These are phyloP conservation scores for Neoascochyta sp. DNA, from an alignment of 2,329 filamentous ascomycete genomes.

Conservation along the genomic window DNA sequence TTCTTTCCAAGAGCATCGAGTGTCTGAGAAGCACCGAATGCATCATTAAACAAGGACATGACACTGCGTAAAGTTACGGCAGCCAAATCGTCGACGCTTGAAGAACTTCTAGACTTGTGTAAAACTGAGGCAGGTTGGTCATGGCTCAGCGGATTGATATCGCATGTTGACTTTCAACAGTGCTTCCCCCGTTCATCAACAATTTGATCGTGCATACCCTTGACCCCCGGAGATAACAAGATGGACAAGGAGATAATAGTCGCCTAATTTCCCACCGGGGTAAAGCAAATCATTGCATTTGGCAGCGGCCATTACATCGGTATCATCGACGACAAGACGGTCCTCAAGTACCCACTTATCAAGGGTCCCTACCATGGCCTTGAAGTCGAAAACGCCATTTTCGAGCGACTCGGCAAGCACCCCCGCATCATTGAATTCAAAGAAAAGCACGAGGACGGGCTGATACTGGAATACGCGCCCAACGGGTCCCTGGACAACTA, in stretches of 20 bases:
- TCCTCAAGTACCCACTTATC: constrained; percentile 7
- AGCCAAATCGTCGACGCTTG: too few species aligned
- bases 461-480: constrained; percentile 9
- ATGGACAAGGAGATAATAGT: not conserved
- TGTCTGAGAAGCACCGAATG: too few species aligned
- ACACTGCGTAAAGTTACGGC: too few species aligned
- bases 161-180: too few species aligned
- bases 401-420: constrained; percentile 7
- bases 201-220: too few species aligned
- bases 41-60: too few species aligned
- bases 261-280: constrained; percentile 4
- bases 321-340: constrained; percentile 5
- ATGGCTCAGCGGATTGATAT: too few species aligned
- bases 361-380: constrained; percentile 2
- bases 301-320: constrained; percentile 7
- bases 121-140: too few species aligned
- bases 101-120: too few species aligned
- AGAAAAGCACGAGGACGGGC: constrained; percentile 7
- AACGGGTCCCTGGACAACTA: constrained; percentile 8
- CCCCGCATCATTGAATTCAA: constrained; percentile 9
- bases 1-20: too few species aligned
- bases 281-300: constrained; percentile 5
- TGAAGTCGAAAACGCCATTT: constrained; percentile 1
- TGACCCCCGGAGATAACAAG: too few species aligned
- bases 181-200: not conserved